Evolutionary conservation across 768 basidiomycete genomes (phyloP), one percentile per base, ranked within the genome.

Genomic region (Lyophyllum decastes): DNA sequence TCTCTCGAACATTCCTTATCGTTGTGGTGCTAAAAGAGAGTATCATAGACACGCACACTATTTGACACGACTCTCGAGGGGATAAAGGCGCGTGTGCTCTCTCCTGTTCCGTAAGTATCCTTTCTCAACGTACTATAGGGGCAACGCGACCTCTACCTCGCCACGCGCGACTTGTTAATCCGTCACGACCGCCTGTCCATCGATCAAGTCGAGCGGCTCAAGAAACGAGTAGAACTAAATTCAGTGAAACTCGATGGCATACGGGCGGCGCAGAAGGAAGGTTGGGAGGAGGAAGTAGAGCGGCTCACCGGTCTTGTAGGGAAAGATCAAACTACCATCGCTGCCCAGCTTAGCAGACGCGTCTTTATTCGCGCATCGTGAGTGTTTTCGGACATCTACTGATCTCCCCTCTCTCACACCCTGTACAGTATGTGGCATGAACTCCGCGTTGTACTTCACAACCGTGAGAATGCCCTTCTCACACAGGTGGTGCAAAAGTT

Each of bases 361-460:
- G 85, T 95, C 10, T 97, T 95, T 68, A 89, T 96, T 57, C 87
- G 92, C 52, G 89, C 90, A 54, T 92, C 88, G 92, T 94, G 66
- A 66, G 86, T 69, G 4, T 19, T 44, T 10, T 6, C 44, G 52
- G 24, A 41, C 5, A n/a, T 17, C 8, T 34, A 21, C 27, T 38
- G 24, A 5, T 30, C 30, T 6, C 34, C 24, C 10, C 2, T 60
- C 53, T 34, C 45, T 35, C 43, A 49, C 47, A 9, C 47, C 52
- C 46, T 38, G n/a, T 53, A 27, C 63, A 94, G 95, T 62, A 84
- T 97, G 83, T 98, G 95, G 94, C 92, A 96, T 65, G 95, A 98
- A 71, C 79, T 96, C n/a, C 86, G 92, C 22, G 91, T 94, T 17
- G 88, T 98, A 35, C 76, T 96, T 45, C 94, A 97, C 71, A 94